These are phyloP conservation scores for Oryza punctata DNA, from an alignment of 176 grass and related monocot species.

Conservation along the genomic window DNA sequence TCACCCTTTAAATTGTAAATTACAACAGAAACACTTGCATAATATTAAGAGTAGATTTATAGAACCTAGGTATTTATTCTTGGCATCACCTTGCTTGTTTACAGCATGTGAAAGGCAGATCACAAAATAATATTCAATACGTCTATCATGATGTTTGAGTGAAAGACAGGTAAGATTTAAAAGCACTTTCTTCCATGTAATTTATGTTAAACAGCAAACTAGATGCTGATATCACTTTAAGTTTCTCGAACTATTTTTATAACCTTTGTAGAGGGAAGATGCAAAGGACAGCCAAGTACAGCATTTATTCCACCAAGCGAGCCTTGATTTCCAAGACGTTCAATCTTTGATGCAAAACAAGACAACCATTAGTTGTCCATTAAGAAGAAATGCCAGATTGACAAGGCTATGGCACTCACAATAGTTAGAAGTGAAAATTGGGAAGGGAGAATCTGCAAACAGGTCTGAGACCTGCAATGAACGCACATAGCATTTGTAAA, in stretches of 20 bases:
- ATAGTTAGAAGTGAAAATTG: constrained; percentile 73
- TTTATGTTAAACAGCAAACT: constrained; percentile 5
- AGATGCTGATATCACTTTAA: constrained; percentile 4
- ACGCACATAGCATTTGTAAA: constrained; percentile 36
- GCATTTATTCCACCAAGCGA: constrained; percentile 94
- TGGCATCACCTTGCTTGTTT: neutral
- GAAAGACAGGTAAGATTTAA: neutral
- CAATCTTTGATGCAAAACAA: constrained; percentile 53
- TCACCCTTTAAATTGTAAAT: constrained; percentile 28
- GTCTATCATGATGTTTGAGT: neutral
- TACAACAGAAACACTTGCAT: neutral
- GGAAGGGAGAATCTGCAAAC: constrained; percentile 67
- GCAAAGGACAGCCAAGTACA: constrained; percentile 83
- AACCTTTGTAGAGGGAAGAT: constrained; percentile 88
- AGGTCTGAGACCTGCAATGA: constrained; percentile 61
- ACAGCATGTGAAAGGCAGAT: constrained; percentile 10
- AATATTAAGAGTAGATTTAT: too few species aligned
- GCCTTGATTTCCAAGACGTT: constrained; percentile 69
- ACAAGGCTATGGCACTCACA: constrained; percentile 58
- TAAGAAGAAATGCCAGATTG: constrained; percentile 33
- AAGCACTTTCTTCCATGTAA: neutral
- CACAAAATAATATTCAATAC: neutral
- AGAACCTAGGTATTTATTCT: neutral
- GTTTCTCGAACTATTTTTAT: constrained; percentile 36
- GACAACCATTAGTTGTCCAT: constrained; percentile 31